These are phyloP conservation scores for Lentinus brumalis DNA, from an alignment of 768 basidiomycete genomes.

Conservation along the genomic window DNA sequence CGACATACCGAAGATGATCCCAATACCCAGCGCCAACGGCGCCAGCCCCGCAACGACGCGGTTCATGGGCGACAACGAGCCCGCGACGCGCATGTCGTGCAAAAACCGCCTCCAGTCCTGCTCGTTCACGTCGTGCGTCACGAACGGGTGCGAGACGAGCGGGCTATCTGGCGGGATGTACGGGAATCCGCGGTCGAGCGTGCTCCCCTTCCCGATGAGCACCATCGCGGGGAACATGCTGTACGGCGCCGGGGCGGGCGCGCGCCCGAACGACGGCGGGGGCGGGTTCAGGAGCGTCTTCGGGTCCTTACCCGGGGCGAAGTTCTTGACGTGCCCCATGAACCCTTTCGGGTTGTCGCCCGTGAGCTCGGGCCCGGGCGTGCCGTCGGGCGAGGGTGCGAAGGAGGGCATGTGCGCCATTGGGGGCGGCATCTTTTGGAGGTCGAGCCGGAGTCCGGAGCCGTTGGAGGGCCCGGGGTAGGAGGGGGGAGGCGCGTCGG, in stretches of 20 bases:
- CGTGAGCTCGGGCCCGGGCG: background rate
- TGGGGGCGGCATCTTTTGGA: background rate
- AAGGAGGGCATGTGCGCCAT: background rate
- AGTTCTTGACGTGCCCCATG: background rate
- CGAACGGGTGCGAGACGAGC: slow-evolving; percentile 49
- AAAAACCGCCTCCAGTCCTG: slow-evolving; percentile 50
- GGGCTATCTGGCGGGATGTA: slow-evolving; percentile 42
- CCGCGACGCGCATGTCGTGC: slow-evolving; percentile 15
- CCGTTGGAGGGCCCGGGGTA: background rate
- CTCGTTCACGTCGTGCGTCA: slow-evolving; percentile 49
- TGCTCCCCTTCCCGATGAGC: slow-evolving; percentile 33
- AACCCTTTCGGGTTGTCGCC: background rate
- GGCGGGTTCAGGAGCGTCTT: slow-evolving; percentile 18
- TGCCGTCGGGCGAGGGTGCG: too few relatives aligned
- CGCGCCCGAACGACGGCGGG: slow-evolving; percentile 27
- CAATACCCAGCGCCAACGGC: slow-evolving; percentile 12
- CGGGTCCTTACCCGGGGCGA: slow-evolving; percentile 2
- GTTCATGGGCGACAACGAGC: slow-evolving; percentile 8
- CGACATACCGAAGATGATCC: slow-evolving; percentile 7
- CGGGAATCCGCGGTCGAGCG: slow-evolving; percentile 48
- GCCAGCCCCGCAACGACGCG: slow-evolving; percentile 9
- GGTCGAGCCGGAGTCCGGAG: background rate
- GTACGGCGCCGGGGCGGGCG: slow-evolving; percentile 19
- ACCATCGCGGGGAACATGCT: slow-evolving; percentile 35
- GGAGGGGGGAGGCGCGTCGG: background rate